Percentiles rank a stretch among this genome's conserved stretches.
Conservation (phyloP, 257 asterid genomes). For the Plantago ovata region DNA sequence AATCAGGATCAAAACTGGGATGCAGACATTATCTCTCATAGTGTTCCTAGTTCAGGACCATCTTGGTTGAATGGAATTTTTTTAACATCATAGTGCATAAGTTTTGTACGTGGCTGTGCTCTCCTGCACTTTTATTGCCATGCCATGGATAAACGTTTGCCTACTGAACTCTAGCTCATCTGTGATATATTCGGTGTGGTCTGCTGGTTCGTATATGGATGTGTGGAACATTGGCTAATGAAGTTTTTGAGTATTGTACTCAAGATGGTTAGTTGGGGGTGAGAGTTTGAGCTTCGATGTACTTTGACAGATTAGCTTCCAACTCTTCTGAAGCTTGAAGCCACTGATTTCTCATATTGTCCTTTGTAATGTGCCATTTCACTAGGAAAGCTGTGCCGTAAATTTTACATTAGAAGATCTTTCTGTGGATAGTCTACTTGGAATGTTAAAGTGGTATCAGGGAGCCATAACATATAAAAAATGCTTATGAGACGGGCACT, state of each 20-base stretch:
- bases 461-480: slow-evolving; percentile 10
- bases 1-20: slow-evolving; percentile 1
- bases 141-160: slow-evolving; percentile 12
- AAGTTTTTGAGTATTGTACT: slow-evolving; percentile 6
- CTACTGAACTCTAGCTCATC: slow-evolving; percentile 10
- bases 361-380: slow-evolving; percentile 9
- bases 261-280: slow-evolving; percentile 13
- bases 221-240: slow-evolving; percentile 4
- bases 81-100: slow-evolving; percentile 1
- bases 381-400: slow-evolving; percentile 12
- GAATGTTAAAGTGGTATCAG: slow-evolving; percentile 17
- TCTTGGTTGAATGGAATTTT: slow-evolving; percentile 5
- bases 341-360: slow-evolving; percentile 9
- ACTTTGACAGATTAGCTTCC: slow-evolving; percentile 14
- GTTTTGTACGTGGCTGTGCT: slow-evolving; percentile 4
- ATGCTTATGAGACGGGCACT: slow-evolving; percentile 9
- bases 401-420: not conserved
- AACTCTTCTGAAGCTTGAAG: slow-evolving; percentile 21
- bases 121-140: not conserved
- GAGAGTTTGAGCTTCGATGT: slow-evolving; percentile 17
- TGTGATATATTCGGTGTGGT: slow-evolving; percentile 13
- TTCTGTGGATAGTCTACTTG: not conserved
- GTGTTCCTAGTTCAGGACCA: not conserved
- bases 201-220: slow-evolving; percentile 9
- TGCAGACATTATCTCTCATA: not conserved